Conservation (phyloP, 805 yeast species). For the Metschnikowia lachancei region DNA sequence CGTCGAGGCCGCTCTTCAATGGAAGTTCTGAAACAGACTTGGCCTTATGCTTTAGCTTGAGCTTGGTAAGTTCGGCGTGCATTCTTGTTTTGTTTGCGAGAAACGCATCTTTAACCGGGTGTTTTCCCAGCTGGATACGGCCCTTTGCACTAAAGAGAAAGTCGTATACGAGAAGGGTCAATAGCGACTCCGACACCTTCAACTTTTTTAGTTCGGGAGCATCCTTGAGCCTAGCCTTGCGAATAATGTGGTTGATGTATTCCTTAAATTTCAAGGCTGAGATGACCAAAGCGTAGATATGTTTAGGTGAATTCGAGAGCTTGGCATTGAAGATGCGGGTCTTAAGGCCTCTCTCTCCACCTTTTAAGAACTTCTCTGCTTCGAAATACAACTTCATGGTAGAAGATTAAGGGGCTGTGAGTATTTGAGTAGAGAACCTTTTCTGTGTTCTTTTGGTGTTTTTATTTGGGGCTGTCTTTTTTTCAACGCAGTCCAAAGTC, state of each 20-base stretch:
- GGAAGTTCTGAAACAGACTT: slow-evolving; percentile 49
- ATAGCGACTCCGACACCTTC: slow-evolving; percentile 51
- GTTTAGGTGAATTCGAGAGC: slow-evolving; percentile 63
- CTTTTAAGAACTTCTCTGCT: slow-evolving; percentile 38
- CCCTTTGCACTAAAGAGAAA: slow-evolving; percentile 70
- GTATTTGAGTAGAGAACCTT: too few species aligned
- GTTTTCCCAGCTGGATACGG: slow-evolving; percentile 85
- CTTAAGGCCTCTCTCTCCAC: slow-evolving; percentile 30
- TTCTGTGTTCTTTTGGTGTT: too few species aligned
- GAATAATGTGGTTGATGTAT: slow-evolving; percentile 59
- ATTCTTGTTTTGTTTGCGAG: slow-evolving; percentile 76
- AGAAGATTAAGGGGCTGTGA: not conserved
- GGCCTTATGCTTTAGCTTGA: slow-evolving; percentile 72
- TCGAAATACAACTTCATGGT: slow-evolving; percentile 44
- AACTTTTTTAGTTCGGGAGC: slow-evolving; percentile 37
- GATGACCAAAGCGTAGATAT: slow-evolving; percentile 77
- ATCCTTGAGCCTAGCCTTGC: slow-evolving; percentile 62
- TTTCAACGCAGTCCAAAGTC: too few species aligned
- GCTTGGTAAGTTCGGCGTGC: slow-evolving; percentile 74
- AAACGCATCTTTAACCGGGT: slow-evolving; percentile 78
- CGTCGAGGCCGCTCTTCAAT: slow-evolving; percentile 40
- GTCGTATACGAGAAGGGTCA: slow-evolving; percentile 75
- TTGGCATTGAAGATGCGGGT: slow-evolving; percentile 38
- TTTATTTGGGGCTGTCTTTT: too few species aligned
- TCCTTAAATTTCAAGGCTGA: slow-evolving; percentile 74